phyloP scores from a whole-genome alignment of 2,329 filamentous ascomycete species.

The Bisporella sp. region DNA sequence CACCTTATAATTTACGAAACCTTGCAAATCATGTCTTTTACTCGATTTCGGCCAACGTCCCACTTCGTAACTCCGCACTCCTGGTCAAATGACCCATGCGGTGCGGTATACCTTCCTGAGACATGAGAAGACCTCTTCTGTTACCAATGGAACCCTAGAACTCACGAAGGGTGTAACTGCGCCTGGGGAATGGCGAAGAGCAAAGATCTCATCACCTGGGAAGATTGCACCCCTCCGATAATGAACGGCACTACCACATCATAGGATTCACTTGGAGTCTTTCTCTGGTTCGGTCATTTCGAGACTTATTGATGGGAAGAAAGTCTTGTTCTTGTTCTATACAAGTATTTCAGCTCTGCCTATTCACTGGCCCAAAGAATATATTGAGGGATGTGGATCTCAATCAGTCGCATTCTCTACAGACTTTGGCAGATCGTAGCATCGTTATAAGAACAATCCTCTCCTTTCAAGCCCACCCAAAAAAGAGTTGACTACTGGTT shows the following conservation, averaged over 20 bases:
- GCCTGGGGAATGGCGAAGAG: conserved; percentile 62
- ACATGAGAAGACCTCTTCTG: conserved; percentile 52
- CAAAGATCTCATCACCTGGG: conserved; percentile 53
- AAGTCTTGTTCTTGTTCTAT: conserved; percentile 16
- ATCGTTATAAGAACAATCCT: conserved; percentile 15
- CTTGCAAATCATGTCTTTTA: conserved; percentile 6
- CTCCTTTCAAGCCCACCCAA: conserved; percentile 12
- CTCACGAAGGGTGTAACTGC: conserved; percentile 41
- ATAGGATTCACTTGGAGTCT: conserved; percentile 16
- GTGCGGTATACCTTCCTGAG: conserved; percentile 34
- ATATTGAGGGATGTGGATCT: conserved; percentile 16
- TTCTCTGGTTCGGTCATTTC: conserved; percentile 17
- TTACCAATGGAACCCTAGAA: conserved; percentile 52
- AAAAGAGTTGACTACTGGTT: conserved; percentile 10
- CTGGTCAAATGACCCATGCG: conserved; percentile 57
- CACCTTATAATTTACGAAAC: not conserved
- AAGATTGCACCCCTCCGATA: conserved; percentile 13
- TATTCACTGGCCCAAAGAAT: conserved; percentile 17
- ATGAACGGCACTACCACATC: conserved; percentile 7
- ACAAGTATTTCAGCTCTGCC: conserved; percentile 15
- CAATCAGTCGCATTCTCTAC: conserved; percentile 16
- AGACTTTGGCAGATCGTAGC: conserved; percentile 17
- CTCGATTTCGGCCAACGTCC: conserved; percentile 24
- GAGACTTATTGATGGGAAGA: conserved; percentile 10
- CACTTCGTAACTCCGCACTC: conserved; percentile 46